Conservation (phyloP, 805 yeast genomes). For the Maudiozyma bulderi region DNA sequence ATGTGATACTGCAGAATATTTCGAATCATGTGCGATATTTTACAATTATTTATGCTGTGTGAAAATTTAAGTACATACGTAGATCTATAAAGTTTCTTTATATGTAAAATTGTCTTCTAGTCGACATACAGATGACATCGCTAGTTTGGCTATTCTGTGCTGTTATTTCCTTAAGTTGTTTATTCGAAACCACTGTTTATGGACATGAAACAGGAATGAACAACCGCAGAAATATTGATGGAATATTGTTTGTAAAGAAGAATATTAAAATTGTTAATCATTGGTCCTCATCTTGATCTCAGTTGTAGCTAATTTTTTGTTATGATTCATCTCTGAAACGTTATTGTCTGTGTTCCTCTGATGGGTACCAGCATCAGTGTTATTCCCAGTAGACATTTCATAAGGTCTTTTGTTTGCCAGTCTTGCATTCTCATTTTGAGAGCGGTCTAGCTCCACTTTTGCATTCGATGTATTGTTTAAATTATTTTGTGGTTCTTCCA, state of each 20-base stretch:
- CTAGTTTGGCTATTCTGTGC: too few relatives aligned
- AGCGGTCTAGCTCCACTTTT: not conserved
- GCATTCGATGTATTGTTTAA: not conserved
- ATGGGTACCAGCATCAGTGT: not conserved
- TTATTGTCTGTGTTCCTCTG: not conserved
- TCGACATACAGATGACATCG: too few relatives aligned
- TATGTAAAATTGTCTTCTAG: too few relatives aligned
- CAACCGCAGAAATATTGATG: not conserved
- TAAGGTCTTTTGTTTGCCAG: not conserved
- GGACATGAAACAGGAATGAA: too few relatives aligned
- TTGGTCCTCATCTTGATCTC: not conserved
- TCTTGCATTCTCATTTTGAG: not conserved
- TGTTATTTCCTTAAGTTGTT: too few relatives aligned
- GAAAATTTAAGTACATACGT: too few relatives aligned
- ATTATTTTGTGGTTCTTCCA: slow-evolving; percentile 2
- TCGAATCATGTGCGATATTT: too few relatives aligned
- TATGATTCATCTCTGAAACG: not conserved
- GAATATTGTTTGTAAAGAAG: not conserved
- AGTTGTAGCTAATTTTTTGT: slow-evolving; percentile 3
- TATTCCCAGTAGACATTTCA: not conserved
- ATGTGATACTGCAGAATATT: too few relatives aligned
- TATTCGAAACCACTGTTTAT: too few relatives aligned
- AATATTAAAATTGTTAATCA: not conserved
- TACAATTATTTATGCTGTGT: too few relatives aligned
- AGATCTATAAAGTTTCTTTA: too few relatives aligned